Evolutionary conservation across 371 early-diverging fungal species (phyloP), one percentile per base, ranked within the genome.

Genomic region (Mortierella sp.): DNA sequence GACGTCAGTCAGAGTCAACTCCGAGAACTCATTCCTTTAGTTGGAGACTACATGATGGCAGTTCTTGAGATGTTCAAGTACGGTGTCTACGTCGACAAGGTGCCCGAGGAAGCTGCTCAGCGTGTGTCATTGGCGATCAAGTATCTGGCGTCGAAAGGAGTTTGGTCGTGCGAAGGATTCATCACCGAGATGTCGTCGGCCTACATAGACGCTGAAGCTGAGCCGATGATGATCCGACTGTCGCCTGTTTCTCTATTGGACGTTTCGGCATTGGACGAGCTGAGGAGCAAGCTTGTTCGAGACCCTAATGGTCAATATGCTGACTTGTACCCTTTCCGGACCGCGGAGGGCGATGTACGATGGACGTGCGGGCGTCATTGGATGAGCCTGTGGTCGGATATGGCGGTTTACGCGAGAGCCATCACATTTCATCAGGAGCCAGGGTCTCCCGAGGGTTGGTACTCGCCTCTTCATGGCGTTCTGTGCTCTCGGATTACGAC

Each of bases 21-120:
- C 46, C 21, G 27, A 11, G 43, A 60, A 4, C 35, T 79, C 12
- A 27, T 79, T 21, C 51, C 74, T 1, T 46, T 32, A 18, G 80
- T 75, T 46, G 78, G 78, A 2, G 29, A 54, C 14, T 84, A 77
- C 51, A 72, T 78, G 44, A 75, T 80, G 81, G 78, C 72, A 24
- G 68, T 78, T 51, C 49, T 80, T 32, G 84, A 84, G 73, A 77
- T 75, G 68, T 63, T 77, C 54, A 77, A 75, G 55, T 80, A 74
- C 44, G 84, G 84, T 6, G 75, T 80, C 21, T 35, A 60, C 6
- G 16, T 60, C 32, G 60, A 60, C 60, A 60, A 29, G 16, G 10
- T n/a, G 18, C 74, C 76, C 44, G 68, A 72, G 8, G 76, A 56
- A 48, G 43, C 72, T 41, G 58, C 38, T 35, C 72, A 70, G 41